phyloP scores from a whole-genome alignment of 352 stramenopile genomes.

The Phytophthora megakarya region DNA sequence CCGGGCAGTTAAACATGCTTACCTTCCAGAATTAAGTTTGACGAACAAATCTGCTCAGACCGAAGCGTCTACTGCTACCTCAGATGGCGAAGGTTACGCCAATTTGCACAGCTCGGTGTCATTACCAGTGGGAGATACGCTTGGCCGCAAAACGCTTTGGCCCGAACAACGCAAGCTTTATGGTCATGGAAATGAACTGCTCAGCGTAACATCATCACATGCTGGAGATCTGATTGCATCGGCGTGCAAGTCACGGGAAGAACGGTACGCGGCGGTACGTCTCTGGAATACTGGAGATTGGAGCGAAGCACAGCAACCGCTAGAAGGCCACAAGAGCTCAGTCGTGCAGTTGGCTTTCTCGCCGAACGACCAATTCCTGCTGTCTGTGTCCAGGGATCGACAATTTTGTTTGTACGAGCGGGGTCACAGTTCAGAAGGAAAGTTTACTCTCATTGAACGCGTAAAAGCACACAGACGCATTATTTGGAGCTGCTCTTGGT shows the following conservation, averaged over 20 bases:
- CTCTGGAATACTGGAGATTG: conserved; percentile 70
- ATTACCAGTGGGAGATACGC: conserved; percentile 64
- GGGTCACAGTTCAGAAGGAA: conserved; percentile 13
- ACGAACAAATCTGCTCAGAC: conserved; percentile 63
- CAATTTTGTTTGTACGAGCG: conserved; percentile 73
- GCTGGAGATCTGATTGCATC: conserved; percentile 61
- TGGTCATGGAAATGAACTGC: conserved; percentile 79
- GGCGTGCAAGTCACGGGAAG: conserved; percentile 77
- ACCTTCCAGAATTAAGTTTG: conserved; percentile 74
- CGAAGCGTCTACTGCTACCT: not conserved
- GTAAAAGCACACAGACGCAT: conserved; percentile 80
- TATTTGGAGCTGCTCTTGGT: conserved; percentile 82
- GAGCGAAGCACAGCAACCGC: conserved; percentile 45
- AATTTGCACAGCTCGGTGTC: conserved; percentile 21
- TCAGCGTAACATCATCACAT: conserved; percentile 67
- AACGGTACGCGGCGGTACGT: conserved; percentile 63
- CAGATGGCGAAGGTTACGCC: conserved; percentile 34
- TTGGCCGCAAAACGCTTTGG: conserved; percentile 75
- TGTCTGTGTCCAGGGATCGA: conserved; percentile 77
- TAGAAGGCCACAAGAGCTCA: conserved; percentile 78
- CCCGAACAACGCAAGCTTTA: conserved; percentile 80
- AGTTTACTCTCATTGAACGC: conserved; percentile 48
- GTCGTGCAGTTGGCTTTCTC: conserved; percentile 82
- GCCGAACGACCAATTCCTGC: conserved; percentile 55
- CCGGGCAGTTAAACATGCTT: conserved; percentile 52